Percentiles rank a stretch among this genome's conserved stretches.
Evolutionary conservation across 75 land plant genomes (phyloP).

Genomic region (Pinus taeda): DNA sequence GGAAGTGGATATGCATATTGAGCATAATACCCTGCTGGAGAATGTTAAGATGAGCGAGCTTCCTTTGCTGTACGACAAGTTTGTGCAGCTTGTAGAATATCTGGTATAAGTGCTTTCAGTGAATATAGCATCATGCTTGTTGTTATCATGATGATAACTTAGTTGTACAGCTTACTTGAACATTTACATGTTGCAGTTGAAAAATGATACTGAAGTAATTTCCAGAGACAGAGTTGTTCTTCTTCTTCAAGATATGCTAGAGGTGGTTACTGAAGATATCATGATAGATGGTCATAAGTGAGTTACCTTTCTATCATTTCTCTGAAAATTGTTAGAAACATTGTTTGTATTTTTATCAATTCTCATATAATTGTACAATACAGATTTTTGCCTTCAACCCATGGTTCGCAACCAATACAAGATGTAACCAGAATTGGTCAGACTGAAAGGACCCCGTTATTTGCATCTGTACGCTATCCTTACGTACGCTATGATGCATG

Average conservation of each 20-base stretch:
- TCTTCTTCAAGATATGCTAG: slow-evolving; percentile 52
- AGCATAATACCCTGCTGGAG: slow-evolving; percentile 9
- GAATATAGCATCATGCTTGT: background rate
- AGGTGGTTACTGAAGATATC: slow-evolving; percentile 43
- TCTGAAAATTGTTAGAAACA: background rate
- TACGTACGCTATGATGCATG: background rate
- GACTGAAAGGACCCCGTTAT: background rate
- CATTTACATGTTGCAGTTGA: background rate
- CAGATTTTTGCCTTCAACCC: background rate
- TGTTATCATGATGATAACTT: background rate
- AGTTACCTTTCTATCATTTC: background rate
- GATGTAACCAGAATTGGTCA: background rate
- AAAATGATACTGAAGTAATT: slow-evolving; percentile 5
- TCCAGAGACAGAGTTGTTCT: slow-evolving; percentile 17
- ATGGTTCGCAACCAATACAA: background rate
- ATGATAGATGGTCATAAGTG: slow-evolving; percentile 22
- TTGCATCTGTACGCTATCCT: slow-evolving; percentile 4
- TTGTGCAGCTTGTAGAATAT: slow-evolving; percentile 23
- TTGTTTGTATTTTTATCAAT: background rate
- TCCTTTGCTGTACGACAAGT: slow-evolving; percentile 28
- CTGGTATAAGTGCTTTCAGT: slow-evolving; percentile 16
- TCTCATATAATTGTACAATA: background rate
- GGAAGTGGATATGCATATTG: slow-evolving; percentile 15
- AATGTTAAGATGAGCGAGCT: slow-evolving; percentile 25
- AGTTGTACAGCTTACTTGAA: background rate